phyloP scores from a whole-genome alignment of 352 stramenopile genomes.

The Pythium phragmitis region DNA sequence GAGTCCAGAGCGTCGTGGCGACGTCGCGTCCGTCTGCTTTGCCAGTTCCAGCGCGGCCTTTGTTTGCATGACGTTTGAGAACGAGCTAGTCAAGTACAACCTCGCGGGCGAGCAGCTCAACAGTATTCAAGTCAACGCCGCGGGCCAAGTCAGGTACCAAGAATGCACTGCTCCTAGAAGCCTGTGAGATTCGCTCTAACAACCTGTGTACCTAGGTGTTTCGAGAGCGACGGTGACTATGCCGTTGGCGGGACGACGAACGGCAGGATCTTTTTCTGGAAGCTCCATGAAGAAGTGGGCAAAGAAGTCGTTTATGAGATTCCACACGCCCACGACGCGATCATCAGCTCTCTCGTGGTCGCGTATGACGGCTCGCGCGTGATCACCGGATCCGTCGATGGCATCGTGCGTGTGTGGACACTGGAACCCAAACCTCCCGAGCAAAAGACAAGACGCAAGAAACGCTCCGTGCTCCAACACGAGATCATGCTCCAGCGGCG shows the following conservation, averaged over 20 bases:
- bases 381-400: slow-evolving; percentile 59
- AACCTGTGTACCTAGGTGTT: slow-evolving; percentile 38
- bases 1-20: slow-evolving; percentile 49
- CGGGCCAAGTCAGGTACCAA: slow-evolving; percentile 49
- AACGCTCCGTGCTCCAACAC: slow-evolving; percentile 1
- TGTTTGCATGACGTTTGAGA: slow-evolving; percentile 64
- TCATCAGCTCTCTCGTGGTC: slow-evolving; percentile 62
- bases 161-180: slow-evolving; percentile 37
- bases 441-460: slow-evolving; percentile 1
- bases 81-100: slow-evolving; percentile 68
- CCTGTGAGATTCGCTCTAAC: slow-evolving; percentile 26
- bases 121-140: slow-evolving; percentile 44
- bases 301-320: slow-evolving; percentile 74
- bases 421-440: slow-evolving; percentile 24
- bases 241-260: slow-evolving; percentile 71
- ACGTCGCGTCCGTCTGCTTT: slow-evolving; percentile 65
- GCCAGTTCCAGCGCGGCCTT: slow-evolving; percentile 48
- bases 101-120: slow-evolving; percentile 46
- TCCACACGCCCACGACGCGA: slow-evolving; percentile 54
- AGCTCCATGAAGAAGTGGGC: slow-evolving; percentile 58
- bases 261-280: slow-evolving; percentile 81
- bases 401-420: slow-evolving; percentile 62
- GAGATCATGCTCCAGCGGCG: slow-evolving; percentile 16
- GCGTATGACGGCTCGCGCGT: slow-evolving; percentile 51
- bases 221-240: slow-evolving; percentile 79